These are phyloP conservation scores for Herpetomonas muscarum DNA, from an alignment of 208 protist genomes.

Conservation along the genomic window DNA sequence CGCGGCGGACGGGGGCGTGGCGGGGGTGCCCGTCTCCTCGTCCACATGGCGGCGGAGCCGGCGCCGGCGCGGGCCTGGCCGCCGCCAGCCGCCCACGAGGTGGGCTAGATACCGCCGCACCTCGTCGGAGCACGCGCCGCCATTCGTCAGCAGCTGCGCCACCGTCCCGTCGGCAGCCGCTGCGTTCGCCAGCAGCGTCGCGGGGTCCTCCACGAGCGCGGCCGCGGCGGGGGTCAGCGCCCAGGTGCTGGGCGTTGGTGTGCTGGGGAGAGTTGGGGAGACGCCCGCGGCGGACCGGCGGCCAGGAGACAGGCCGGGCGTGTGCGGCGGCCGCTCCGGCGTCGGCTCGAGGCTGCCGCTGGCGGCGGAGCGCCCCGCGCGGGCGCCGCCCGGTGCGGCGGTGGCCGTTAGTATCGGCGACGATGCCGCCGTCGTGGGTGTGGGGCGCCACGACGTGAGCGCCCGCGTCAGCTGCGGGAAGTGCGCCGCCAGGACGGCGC, in stretches of 20 bases:
- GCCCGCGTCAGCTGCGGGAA: constrained; percentile 8
- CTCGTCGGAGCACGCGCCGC: constrained; percentile 1
- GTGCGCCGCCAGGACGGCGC: constrained; percentile 15
- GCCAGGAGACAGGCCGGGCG: neutral
- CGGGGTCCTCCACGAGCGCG: constrained; percentile 1
- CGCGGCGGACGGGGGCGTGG: neutral
- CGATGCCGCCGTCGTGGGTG: neutral
- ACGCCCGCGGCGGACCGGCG: too few relatives aligned
- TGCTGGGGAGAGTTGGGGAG: too few relatives aligned
- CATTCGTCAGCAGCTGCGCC: neutral
- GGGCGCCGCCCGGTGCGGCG: too few relatives aligned
- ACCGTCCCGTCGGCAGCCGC: constrained; percentile 15
- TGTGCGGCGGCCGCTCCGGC: too few relatives aligned
- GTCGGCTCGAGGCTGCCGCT: too few relatives aligned
- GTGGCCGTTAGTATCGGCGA: neutral
- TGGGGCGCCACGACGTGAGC: neutral
- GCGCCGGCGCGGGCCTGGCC: constrained; percentile 11
- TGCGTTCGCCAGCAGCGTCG: constrained; percentile 7
- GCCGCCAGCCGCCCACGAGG: constrained; percentile 31
- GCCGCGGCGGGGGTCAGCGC: constrained; percentile 6
- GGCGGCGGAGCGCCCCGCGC: too few relatives aligned
- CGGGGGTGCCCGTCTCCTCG: too few relatives aligned
- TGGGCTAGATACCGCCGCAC: constrained; percentile 38
- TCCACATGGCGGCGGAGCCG: neutral
- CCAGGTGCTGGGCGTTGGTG: neutral